Evolutionary conservation across 2,329 filamentous ascomycete species (phyloP).

Genomic region (Tympanopsis confertula): DNA sequence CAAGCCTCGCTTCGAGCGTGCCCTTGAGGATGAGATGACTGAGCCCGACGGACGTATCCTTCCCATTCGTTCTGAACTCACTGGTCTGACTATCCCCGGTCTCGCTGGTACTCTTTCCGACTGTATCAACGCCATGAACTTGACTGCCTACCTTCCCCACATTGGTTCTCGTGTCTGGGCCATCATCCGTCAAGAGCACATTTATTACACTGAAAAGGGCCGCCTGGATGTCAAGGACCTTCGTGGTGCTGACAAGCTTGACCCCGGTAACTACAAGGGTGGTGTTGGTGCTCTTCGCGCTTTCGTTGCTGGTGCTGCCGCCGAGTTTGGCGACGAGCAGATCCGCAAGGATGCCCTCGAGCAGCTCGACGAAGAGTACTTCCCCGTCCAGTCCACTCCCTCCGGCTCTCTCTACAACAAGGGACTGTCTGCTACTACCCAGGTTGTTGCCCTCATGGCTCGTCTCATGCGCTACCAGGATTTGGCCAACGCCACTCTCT

Average conservation of each 20-base stretch:
- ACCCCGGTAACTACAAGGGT: conserved; percentile 6
- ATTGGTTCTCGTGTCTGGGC: conserved; percentile 5
- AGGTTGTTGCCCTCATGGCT: conserved; percentile 2
- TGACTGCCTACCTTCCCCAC: conserved; percentile 3
- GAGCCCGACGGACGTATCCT: conserved; percentile 2
- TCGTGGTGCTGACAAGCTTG: conserved; percentile 6
- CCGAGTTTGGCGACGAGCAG: conserved; percentile 5
- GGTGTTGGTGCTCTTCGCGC: conserved; percentile 1
- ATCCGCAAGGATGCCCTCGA: conserved; percentile 2
- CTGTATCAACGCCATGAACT: conserved; percentile 1
- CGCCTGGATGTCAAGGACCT: conserved; percentile 2
- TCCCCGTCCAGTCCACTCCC: conserved; percentile 1
- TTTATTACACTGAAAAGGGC: conserved; percentile 3
- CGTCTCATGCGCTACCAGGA: conserved; percentile 1
- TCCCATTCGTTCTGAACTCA: conserved; percentile 3
- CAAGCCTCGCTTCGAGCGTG: conserved; percentile 1
- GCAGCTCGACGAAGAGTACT: conserved; percentile 3
- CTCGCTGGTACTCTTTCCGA: conserved; percentile 4
- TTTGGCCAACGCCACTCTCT: conserved; percentile 1
- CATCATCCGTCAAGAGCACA: conserved; percentile 1
- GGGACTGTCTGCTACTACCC: conserved; percentile 2
- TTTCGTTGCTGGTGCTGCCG: conserved; percentile 2
- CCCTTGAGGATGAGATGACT: conserved; percentile 4
- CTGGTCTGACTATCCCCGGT: conserved; percentile 5
- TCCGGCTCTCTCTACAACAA: conserved; percentile 3